Base-by-base conservation (phyloP, 805 yeast genomes). In the Yarrowia sp. region DNA sequence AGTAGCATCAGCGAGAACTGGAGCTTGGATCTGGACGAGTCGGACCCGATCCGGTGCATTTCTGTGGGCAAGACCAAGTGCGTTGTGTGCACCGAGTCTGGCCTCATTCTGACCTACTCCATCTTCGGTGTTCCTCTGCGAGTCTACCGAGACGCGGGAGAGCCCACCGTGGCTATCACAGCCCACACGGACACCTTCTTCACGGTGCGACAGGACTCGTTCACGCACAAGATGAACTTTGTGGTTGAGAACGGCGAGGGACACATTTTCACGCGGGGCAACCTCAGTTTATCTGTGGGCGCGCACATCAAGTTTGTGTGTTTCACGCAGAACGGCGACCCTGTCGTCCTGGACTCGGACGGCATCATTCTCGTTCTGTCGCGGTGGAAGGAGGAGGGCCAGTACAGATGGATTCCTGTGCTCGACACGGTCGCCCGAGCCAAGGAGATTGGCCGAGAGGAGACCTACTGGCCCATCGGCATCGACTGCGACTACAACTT, bases 381-480 rank as follows among this genome's bases (percentile, higher is more conserved):
- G 22, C 83, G 85, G 66, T 93, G 97, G 97, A 79, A 97, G 67
- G 82, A 81, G 21, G 77, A 87, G 0, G 72, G 80, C 33, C 94
- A 91, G 70, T 85, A 96, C 2, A 79, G 85, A 64, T 93, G 98
- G 97, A 78, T 90, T 12, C 98, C 98, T 0, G 67, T 93, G 12
- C 76, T 93, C 62, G 89, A 89, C 70, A 78, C 86, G 38, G 71
- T 73, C 22, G 77, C 77, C 25, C 70, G 71, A 4, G 36, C 70
- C 70, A 69, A 81, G 80, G 64, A 78, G 73, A 72, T 76, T 73
- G 81, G 76, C 73, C 80, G 80, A 58, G 81, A 82, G 64, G 83
- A 90, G 73, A 80, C 80, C 61, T 85, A 87, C 66, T 91, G 97
- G 97, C 97, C 97, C 21, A 76, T 93, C 59, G 96, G 97, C 2